Evolutionary conservation across 164 flowering plant species (phyloP), one percentile per base, ranked within the genome.

Genomic region (Amborella trichopoda): DNA sequence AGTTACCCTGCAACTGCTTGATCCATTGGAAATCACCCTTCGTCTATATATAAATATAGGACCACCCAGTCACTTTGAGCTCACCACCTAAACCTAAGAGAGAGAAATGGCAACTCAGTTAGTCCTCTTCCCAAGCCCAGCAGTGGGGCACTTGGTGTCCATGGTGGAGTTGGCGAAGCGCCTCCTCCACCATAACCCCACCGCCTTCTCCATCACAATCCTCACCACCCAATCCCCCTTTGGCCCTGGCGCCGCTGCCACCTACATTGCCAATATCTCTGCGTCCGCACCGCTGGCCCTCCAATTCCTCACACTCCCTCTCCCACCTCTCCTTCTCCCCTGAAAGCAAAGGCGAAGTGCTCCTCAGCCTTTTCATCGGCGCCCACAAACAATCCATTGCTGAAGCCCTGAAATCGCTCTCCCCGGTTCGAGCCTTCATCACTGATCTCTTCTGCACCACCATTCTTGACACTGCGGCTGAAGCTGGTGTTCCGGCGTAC

Each of bases 381-480:
- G 9, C 16, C 17, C 39, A 47, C 24, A 47, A 28, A 26, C 37
- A 13, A 9, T 17, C 28, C 24, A 6, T 47, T 26, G 14, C 4
- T 4, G 39, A 47, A 27, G 21, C 50, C 12, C n/a, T 47, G 18
- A 13, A 5, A 20, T 6, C 40, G 4, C 50, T 16, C 5, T 3
- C 24, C 5, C 6, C 21, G 25, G 21, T 30, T n/a, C 2, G 4
- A 12, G 24, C 36, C 14, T 19, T 47, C 13, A 34, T 45, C 34
- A 14, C 18, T 22, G 33, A 45, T 20, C 10, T 45, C 30, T 45
- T 45, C 49, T 26, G 19, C 16, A 26, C 28, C 19, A 11, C 52
- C 42, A 2, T 53, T 21, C 19, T 34, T 22, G 56, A 53, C 5
- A 30, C 23, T 2, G 56, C 49, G 27, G 17, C 17, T 9, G 56